phyloP scores from a whole-genome alignment of 768 basidiomycete species.

The Basidioascus undulatus region DNA sequence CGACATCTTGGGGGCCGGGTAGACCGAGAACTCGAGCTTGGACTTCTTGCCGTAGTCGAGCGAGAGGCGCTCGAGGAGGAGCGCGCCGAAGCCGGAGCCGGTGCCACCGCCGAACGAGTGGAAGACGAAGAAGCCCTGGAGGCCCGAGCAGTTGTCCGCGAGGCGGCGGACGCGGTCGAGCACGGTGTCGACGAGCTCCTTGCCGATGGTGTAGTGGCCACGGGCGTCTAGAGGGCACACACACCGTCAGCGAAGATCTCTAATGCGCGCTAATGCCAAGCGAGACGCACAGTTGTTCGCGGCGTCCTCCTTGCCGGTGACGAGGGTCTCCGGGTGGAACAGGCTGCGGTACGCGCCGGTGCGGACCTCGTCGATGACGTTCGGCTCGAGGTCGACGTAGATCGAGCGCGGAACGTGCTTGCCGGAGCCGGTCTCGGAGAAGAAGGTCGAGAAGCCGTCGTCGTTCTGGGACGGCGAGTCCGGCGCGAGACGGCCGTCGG shows the following conservation, averaged over 20 bases:
- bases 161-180: slow-evolving; percentile 93
- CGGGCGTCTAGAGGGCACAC: slow-evolving; percentile 46
- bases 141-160: slow-evolving; percentile 89
- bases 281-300: slow-evolving; percentile 54
- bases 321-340: slow-evolving; percentile 96
- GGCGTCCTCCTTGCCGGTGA: slow-evolving; percentile 97
- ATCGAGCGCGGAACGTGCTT: slow-evolving; percentile 89
- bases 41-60: slow-evolving; percentile 99
- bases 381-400: slow-evolving; percentile 52
- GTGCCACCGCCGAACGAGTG: slow-evolving; percentile 99
- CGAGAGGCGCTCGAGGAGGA: slow-evolving; percentile 86
- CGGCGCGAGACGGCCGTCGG: slow-evolving; percentile 75
- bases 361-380: slow-evolving; percentile 69
- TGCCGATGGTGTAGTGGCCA: slow-evolving; percentile 96
- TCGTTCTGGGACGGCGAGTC: slow-evolving; percentile 49
- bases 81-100: slow-evolving; percentile 95
- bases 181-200: slow-evolving; percentile 88
- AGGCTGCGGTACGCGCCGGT: slow-evolving; percentile 85
- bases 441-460: slow-evolving; percentile 96
- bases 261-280: neutral
- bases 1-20: slow-evolving; percentile 79
- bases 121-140: slow-evolving; percentile 99
- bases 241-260: neutral
- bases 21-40: slow-evolving; percentile 94
- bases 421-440: slow-evolving; percentile 90